Conservation (phyloP, 208 protist species). For the Endotrypanum monterogeii region DNA sequence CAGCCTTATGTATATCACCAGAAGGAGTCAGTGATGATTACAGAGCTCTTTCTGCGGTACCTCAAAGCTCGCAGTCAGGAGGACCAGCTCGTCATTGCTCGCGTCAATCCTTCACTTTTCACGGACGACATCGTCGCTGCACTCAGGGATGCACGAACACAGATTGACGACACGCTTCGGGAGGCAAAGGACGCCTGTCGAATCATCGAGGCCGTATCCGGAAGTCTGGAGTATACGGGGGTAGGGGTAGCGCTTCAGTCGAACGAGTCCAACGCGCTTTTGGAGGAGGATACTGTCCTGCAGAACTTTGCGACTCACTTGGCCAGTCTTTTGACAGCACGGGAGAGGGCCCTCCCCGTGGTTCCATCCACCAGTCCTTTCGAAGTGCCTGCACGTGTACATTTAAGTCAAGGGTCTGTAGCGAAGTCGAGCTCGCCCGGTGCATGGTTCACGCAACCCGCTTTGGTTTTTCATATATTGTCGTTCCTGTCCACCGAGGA, state of each 20-base stretch:
- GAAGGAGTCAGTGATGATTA: constrained; percentile 14
- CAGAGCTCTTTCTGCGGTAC: constrained; percentile 35
- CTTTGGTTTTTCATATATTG: constrained; percentile 60
- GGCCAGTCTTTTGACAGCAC: constrained; percentile 20
- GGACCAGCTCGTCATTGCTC: constrained; percentile 14
- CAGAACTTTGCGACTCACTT: constrained; percentile 50
- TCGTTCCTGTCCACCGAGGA: constrained; percentile 64
- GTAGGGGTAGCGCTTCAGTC: constrained; percentile 31
- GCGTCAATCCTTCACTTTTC: constrained; percentile 30
- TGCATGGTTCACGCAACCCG: constrained; percentile 26
- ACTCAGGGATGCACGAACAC: constrained; percentile 34
- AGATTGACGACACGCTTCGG: constrained; percentile 33
- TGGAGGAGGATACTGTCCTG: constrained; percentile 50
- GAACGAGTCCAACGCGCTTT: constrained; percentile 36
- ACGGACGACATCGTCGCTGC: constrained; percentile 37
- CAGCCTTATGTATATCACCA: too few species aligned
- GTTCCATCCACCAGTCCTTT: neutral
- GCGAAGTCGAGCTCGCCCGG: neutral
- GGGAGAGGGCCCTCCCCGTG: constrained; percentile 6
- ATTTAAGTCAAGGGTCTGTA: too few species aligned
- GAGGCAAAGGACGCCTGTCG: constrained; percentile 43
- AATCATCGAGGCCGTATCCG: constrained; percentile 49
- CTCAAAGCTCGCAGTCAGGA: constrained; percentile 16
- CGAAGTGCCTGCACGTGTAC: neutral
- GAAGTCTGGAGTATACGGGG: constrained; percentile 39